These are phyloP conservation scores for Lophiostoma macrostomum DNA, from an alignment of 495 filamentous ascomycete genomes.

Conservation along the genomic window DNA sequence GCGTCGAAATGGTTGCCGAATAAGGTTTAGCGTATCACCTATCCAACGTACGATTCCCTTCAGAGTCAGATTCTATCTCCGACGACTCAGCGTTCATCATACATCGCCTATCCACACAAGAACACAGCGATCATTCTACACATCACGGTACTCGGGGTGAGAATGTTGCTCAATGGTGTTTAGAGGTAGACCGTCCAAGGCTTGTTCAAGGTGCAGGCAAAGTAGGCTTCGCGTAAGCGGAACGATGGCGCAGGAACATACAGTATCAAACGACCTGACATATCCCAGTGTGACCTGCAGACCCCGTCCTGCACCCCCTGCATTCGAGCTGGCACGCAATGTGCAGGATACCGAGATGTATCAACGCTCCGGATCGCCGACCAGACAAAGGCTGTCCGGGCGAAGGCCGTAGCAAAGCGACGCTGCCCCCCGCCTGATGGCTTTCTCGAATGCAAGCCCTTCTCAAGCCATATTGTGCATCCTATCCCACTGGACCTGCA, in stretches of 20 bases:
- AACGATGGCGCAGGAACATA: not conserved
- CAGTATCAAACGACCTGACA: not conserved
- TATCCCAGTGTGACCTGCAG: conserved; percentile 19
- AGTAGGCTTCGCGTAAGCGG: conserved; percentile 18
- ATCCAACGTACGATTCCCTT: not conserved
- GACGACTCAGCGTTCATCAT: not conserved
- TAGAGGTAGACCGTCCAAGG: conserved; percentile 30
- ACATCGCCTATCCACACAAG: not conserved
- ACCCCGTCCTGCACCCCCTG: conserved; percentile 13
- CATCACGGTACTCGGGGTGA: no score
- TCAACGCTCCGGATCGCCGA: conserved; percentile 16
- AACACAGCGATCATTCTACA: no score
- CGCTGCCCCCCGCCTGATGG: no score
- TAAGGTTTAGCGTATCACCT: not conserved
- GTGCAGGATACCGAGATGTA: conserved; percentile 27
- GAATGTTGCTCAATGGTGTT: conserved; percentile 30
- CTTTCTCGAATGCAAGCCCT: no score
- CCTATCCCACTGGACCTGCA: conserved; percentile 4
- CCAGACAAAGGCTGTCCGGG: conserved; percentile 11
- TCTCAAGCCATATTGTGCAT: not conserved
- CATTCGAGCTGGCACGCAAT: conserved; percentile 14
- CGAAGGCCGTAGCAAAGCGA: conserved; percentile 1
- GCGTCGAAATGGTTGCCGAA: conserved; percentile 9
- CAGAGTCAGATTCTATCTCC: not conserved
- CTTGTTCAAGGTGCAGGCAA: conserved; percentile 23